phyloP scores from a whole-genome alignment of 108 stramenopile species.

The Pseudonitzschia multiseries region DNA sequence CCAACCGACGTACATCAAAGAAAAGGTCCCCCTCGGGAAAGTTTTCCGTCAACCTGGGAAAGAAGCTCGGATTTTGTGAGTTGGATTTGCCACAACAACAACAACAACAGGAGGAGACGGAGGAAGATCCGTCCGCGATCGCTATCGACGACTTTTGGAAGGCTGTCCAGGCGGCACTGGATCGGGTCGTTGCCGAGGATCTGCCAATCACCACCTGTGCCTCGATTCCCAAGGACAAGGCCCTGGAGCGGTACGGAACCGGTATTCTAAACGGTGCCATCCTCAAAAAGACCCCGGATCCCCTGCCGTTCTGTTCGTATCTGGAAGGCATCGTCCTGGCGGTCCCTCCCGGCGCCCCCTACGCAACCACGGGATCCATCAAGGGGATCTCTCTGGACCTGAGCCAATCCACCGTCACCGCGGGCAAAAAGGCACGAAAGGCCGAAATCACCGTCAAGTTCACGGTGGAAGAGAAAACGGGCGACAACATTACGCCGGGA shows the following conservation, averaged over 20 bases:
- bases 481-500: conserved; percentile 5
- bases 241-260: conserved; percentile 32
- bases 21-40: conserved; percentile 59
- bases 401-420: conserved; percentile 28
- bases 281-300: conserved; percentile 43
- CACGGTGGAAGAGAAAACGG: conserved; percentile 35
- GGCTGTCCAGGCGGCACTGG: conserved; percentile 41
- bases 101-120: no score
- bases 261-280: conserved; percentile 54
- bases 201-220: conserved; percentile 13
- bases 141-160: conserved; percentile 43
- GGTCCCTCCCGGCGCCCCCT: conserved; percentile 40
- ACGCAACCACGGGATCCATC: conserved; percentile 34
- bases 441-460: conserved; percentile 69
- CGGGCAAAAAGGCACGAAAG: conserved; percentile 65
- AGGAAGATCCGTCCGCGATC: conserved; percentile 7
- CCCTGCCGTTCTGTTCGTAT: conserved; percentile 36
- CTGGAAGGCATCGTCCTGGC: conserved; percentile 36
- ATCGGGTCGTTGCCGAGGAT: conserved; percentile 45
- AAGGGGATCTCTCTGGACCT: conserved; percentile 31
- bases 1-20: conserved; percentile 78
- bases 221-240: conserved; percentile 39
- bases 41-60: conserved; percentile 61
- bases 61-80: conserved; percentile 48
- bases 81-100: conserved; percentile 43